Evolutionary conservation across 306 rosid genomes (phyloP), one percentile per base, ranked within the genome.

Genomic region (Malus orientalis): DNA sequence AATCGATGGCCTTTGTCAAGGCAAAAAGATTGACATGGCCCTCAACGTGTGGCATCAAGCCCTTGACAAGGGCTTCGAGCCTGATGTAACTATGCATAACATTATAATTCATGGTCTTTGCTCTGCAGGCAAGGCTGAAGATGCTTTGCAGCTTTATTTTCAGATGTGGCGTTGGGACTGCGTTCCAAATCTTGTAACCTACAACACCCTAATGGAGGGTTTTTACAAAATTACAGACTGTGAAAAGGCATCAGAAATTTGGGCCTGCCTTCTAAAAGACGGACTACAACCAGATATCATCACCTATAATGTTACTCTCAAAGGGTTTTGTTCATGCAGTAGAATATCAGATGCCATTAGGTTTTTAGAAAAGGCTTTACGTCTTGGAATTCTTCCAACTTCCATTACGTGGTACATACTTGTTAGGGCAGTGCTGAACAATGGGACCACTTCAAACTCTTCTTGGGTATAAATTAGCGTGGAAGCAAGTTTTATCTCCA

Each of bases 171-270:
- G 77, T 69, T 81, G 70, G 81, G 82, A 82, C 53, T 84, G 84
- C 74, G 74, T 75, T 68, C 89, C 91, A 53, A 89, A 91, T 85
- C 91, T 92, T 78, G 93, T 91, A 45, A 92, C 96, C 4, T 85
- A 91, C 77, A 96, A 96, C 85, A 96, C 97, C 81, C 79, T 95
- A 51, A 91, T 95, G 96, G 93, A 89, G 74, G 99, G 99, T 4
- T 86, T 91, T 80, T 89, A 86, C 87, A 90, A 87, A 82, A 83
- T 81, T 71, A 84, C 91, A 82, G 85, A 92, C 77, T 92, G 82
- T 75, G 81, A 69, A 73, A 84, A 74, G 83, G 97, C 96, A 70
- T 85, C 87, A 63, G 76, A 73, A 69, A 88, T 88, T 82, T 90
- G 97, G 97, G 81, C 78, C 29, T 57, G 80, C 65, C 88, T 91